Base-by-base conservation (phyloP, 192 early-diverging fungal species). In the Cetraspora pellucida region DNA sequence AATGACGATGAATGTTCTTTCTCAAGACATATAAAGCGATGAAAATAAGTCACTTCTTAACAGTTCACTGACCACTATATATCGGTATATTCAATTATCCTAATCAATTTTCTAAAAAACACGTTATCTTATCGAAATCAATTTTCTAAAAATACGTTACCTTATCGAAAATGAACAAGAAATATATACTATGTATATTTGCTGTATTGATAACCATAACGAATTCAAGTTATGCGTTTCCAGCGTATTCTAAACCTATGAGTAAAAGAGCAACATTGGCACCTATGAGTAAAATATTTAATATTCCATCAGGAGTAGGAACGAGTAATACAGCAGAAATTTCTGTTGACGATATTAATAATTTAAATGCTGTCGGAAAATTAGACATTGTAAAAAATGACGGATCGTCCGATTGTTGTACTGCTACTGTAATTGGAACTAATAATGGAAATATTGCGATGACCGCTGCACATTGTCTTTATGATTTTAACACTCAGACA, bases 381-480 rank as follows among this genome's bases (percentile, higher is more conserved):
- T 60, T 60, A 60, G 2, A 28, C 27, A 25, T 60, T 60, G 25
- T 28, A 60, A 60, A 30, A 60, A 11, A 0, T 3, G 27, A 60
- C 10, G 58, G 58, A 60, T 23, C 25, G 25, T 2, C 10, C 4
- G 58, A 60, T 28, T 13, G 2, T 28, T 60, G 58, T 30, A 60
- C 58, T 2, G 58, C 58, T 23, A 28, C 58, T 30, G 25, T 60
- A 28, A 60, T 60, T 60, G 2, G 2, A 60, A 28, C 58, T 30
- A 11, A 60, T 30, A 60, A 28, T 28, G 25, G 58, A 60, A 60
- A 60, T 60, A 60, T 60, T 11, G 58, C 58, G 21, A 21, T 60
- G 25, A 60, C 58, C 58, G 58, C 58, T 30, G 58, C 58, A 60
- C 58, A 60, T 60, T 60, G 58, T 30, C 27, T 60, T 60, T 60